phyloP scores from a whole-genome alignment of 1,139 yeast species.

The Kurtzmaniella quercitrusa region DNA sequence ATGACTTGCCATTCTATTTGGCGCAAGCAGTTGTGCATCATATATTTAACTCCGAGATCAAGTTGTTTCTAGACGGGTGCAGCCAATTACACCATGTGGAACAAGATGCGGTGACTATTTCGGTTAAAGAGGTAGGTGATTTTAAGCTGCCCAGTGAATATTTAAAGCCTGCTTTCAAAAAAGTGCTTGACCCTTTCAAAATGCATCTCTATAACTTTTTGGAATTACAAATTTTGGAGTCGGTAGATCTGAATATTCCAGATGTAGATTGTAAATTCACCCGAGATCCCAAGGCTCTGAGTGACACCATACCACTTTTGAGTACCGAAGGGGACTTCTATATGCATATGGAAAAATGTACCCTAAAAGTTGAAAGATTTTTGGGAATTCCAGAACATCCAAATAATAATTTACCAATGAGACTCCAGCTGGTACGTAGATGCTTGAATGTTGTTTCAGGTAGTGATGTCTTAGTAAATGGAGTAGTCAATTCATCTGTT shows the following conservation, averaged over 20 bases:
- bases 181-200: constrained; percentile 4
- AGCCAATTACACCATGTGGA: background rate
- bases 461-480: background rate
- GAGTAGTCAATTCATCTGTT: too few species aligned
- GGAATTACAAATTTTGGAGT: background rate
- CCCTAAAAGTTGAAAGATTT: constrained; percentile 1
- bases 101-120: constrained; percentile 1
- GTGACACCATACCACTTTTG: background rate
- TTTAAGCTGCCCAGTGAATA: background rate
- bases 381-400: constrained; percentile 6
- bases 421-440: constrained; percentile 5
- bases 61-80: constrained; percentile 5
- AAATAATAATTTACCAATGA: constrained; percentile 4
- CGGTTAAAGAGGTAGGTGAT: background rate
- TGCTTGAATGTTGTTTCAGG: too few species aligned
- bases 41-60: constrained; percentile 20
- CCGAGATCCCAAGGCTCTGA: background rate
- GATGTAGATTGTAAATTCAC: background rate
- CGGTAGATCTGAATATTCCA: background rate
- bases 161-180: background rate
- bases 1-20: constrained; percentile 38
- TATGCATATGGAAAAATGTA: background rate
- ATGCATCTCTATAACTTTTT: background rate
- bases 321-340: background rate
- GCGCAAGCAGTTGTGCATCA: constrained; percentile 33